Evolutionary conservation across 2,329 filamentous ascomycete species (phyloP), one percentile per base, ranked within the genome.

Genomic region (Colletotrichum incanum): DNA sequence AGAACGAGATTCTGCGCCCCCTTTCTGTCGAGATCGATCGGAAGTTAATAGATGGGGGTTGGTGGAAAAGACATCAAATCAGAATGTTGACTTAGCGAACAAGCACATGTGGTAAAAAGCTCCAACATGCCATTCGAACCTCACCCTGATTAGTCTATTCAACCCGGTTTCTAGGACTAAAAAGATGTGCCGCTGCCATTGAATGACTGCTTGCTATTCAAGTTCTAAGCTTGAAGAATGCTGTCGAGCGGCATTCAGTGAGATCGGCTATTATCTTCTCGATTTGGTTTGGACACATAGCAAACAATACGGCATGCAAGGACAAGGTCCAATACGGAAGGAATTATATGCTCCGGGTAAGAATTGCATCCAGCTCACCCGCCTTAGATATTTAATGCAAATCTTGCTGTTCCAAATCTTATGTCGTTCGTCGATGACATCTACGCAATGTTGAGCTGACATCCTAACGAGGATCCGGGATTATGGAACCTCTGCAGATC

Each of bases 361-460:
- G 11, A 34, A 28, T 52, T 18, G 14, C 55, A 28, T 39, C 31
- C 3, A 2, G 20, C 31, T 39, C 7, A 7, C 16, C 6, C 37
- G 5, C 23, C 18, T 45, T 50, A 9, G 18, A 47, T 1, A 28
- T 39, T 47, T 28, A n/a, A 20, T 23, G 2, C 20, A 20, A 70
- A 59, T 54, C 23, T 41, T n/a, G 7, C 34, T 59, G 61, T 65
- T 60, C 52, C 45, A 39, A n/a, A 65, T 52, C 3, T n/a, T 16
- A 52, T 43, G 67, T 67, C 65, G 64, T 67, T 62, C 50, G 26
- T 62, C 49, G 23, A 62, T 56, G 34, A 54, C 39, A 58, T 45
- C 65, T 34, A 26, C 18, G 41, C 26, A 6, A 55, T 23, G 26
- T 50, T 41, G 47, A 26, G 49, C 55, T 61, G 55, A 34, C 67